phyloP scores from a whole-genome alignment of 805 yeast species.

The Pichia thaimueangensis region DNA sequence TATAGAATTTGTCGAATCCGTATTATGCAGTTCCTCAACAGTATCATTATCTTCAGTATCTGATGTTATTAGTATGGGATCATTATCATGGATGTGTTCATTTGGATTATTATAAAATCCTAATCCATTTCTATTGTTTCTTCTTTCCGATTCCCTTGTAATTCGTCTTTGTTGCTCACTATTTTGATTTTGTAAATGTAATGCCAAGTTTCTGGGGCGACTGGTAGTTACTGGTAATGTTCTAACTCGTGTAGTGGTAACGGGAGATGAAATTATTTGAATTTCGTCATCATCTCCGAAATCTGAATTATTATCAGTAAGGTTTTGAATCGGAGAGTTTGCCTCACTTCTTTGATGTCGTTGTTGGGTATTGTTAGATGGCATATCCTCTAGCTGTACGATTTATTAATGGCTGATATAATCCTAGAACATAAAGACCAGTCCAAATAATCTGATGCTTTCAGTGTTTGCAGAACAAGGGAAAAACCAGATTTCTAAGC shows the following conservation, averaged over 20 bases:
- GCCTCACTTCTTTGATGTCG: neutral
- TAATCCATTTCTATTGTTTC: neutral
- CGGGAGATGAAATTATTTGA: neutral
- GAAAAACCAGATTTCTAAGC: too few relatives aligned
- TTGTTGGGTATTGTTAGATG: neutral
- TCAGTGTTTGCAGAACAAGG: too few relatives aligned
- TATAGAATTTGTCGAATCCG: neutral
- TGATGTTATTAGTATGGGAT: slow-evolving; percentile 21
- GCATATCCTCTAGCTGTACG: too few relatives aligned
- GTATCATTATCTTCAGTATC: slow-evolving; percentile 13
- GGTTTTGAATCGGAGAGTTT: too few relatives aligned
- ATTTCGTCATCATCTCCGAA: slow-evolving; percentile 1
- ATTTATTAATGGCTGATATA: too few relatives aligned
- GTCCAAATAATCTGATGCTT: too few relatives aligned
- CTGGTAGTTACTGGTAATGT: neutral
- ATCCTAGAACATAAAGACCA: too few relatives aligned
- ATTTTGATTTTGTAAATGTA: slow-evolving; percentile 1
- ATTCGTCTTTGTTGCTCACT: neutral
- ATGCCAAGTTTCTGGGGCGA: neutral
- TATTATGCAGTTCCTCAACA: slow-evolving; percentile 1
- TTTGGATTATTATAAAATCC: slow-evolving; percentile 6
- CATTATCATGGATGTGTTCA: slow-evolving; percentile 9
- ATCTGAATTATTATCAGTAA: neutral
- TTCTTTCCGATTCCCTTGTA: neutral
- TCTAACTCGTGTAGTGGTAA: neutral